Evolutionary conservation across 257 asterid genomes (phyloP).

Genomic region (Rubia yunnanensis): DNA sequence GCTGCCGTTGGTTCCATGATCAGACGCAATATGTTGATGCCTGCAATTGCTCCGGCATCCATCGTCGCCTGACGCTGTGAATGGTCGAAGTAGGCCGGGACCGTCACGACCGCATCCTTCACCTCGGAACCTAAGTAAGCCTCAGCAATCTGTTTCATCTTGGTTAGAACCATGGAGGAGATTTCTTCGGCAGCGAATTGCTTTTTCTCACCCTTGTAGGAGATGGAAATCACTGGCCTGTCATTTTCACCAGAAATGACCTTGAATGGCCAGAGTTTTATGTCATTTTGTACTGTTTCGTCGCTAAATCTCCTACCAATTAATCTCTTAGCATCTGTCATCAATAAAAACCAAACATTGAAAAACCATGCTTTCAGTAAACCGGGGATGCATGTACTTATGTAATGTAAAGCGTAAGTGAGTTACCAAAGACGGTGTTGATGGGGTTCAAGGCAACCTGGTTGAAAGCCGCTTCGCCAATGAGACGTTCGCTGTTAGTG

Average conservation of each 20-base stretch:
- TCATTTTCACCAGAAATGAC: background rate
- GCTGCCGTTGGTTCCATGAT: background rate
- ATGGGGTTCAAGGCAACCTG: background rate
- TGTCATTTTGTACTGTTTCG: background rate
- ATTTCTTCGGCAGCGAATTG: background rate
- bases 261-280: slow-evolving; percentile 4
- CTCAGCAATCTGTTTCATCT: background rate
- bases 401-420: background rate
- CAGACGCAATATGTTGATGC: background rate
- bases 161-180: slow-evolving; percentile 3
- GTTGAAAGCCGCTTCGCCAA: background rate
- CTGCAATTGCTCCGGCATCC: background rate
- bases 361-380: background rate
- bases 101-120: background rate
- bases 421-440: background rate
- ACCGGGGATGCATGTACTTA: too few relatives aligned
- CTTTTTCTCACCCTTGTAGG: background rate
- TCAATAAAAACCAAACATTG: background rate
- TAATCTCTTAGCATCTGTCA: background rate
- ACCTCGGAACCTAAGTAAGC: background rate
- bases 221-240: background rate
- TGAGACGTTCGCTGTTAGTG: background rate
- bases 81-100: background rate
- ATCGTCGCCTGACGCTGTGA: slow-evolving; percentile 1
- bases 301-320: background rate